Evolutionary conservation across 768 basidiomycete species (phyloP), one percentile per base, ranked within the genome.

Genomic region (Tylopilus rubrobrunneus): DNA sequence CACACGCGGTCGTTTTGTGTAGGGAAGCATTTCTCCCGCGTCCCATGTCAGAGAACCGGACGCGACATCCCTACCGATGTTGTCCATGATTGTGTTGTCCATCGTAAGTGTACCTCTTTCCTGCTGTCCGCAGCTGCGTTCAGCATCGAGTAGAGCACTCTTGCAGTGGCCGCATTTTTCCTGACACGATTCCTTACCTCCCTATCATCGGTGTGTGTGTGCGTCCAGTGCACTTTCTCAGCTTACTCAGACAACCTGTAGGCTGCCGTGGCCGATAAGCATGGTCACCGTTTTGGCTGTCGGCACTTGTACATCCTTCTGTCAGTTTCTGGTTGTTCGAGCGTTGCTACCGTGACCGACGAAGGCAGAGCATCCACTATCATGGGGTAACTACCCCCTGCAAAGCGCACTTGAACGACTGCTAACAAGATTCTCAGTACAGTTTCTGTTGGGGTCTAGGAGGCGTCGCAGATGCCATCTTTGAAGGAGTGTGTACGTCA

Each of bases 391-490:
- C 14, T 25, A 37, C 4, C 8, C 53, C 45, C 19, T 40, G 44
- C 49, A 51, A 25, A 29, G 39, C 40, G 43, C 40, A 12, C 57
- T 47, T 47, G 23, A 29, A 31, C 17, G 7, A 7, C 21, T 21
- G 25, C 53, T 60, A 15, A 62, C 31, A 29, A 2, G 8, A 6
- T 36, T 21, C 40, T 41, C 33, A 53, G 46, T 51, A 4, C 52
- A 92, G 89, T 9, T 97, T 96, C 69, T 91, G 86, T 61, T 97
- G 96, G 96, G 95, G 94, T 56, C 82, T 98, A 59, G 97, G 96
- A 56, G 97, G 95, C 81, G 90, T 94, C 12, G 82, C 85, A 44
- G 92, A 92, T 42, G 88, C 89, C 45, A 86, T 94, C 49, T 79
- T 95, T 31, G 93, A 90, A 57, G 90, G 90, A 61, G 73, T 84